Base-by-base conservation (phyloP, 331 rosid genomes). In the Dryas integrifolia region DNA sequence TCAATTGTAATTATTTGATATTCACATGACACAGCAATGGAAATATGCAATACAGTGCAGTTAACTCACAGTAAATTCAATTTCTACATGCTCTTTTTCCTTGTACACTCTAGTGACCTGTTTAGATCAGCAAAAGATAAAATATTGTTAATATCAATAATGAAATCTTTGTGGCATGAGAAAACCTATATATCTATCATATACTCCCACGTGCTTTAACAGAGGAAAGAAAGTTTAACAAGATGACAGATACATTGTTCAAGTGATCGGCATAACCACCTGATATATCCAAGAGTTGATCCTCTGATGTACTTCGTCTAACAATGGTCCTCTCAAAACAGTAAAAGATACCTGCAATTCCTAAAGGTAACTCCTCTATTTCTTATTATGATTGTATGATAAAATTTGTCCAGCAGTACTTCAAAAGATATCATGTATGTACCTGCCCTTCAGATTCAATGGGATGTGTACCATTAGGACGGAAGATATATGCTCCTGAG, bases 401-500 rank as follows among this genome's bases (percentile, higher is more conserved):
- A 60, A 21, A 72, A 57, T 40, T 67, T 63, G 18, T 65, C 75
- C 59, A 73, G 43, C 16, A 76, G 30, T 81, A 49, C 40, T 58
- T 38, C 24, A 41, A 43, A 43, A 76, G 44, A 60, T 3, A 26
- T 21, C 7, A 49, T 80, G 44, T 6, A 12, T 10, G 14, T 78
- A 90, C 94, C 92, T 83, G 49, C 16, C 49, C n/a, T 41, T 78
- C 41, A 35, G 74, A 43, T 41, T 67, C 79, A 48, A 88, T 67
- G 64, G 84, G 88, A 60, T 46, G 15, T 55, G 96, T 67, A 77
- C 81, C 86, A 74, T 85, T 82, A 15, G 96, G 96, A 65, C 94
- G 90, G 53, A 90, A 90, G 76, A 90, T 63, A 44, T 90, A 90
- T 47, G 96, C 94, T 78, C 96, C 96, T n/a, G 91, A 85, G 1